Percentiles rank a stretch among this genome's conserved stretches.
These are phyloP conservation scores for Oryza glaberrima DNA, from an alignment of 176 grass and related monocot genomes.

Conservation along the genomic window DNA sequence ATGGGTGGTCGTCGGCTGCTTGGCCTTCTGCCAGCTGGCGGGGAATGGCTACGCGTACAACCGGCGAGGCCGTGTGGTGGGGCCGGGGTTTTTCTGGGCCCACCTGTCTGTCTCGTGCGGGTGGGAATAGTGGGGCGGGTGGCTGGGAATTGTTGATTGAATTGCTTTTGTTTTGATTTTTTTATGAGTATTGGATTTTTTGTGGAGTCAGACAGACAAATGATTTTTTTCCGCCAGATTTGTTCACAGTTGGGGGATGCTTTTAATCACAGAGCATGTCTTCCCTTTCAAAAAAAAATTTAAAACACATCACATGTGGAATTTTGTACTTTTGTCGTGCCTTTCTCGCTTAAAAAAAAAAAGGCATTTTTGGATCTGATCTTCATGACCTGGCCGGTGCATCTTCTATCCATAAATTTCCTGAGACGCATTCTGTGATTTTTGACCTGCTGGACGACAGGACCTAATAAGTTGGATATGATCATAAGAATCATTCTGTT, in stretches of 20 bases:
- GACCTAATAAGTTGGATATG: not conserved
- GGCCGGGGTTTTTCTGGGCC: fast-evolving
- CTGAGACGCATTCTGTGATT: not conserved
- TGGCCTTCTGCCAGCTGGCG: not conserved
- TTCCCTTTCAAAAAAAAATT: not conserved
- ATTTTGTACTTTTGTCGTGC: not conserved
- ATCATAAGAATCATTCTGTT: not conserved
- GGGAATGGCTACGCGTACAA: not conserved
- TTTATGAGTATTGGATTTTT: not conserved
- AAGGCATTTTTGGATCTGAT: not conserved
- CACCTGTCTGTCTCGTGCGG: not conserved
- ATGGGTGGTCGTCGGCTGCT: slow-evolving; percentile 23
- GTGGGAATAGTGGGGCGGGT: not conserved
- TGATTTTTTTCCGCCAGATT: not conserved
- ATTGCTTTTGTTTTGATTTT: too few species aligned
- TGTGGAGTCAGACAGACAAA: not conserved
- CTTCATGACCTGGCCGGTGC: not conserved
- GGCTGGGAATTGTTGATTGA: not conserved
- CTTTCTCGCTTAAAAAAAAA: not conserved
- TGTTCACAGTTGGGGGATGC: not conserved
- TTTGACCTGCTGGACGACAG: not conserved
- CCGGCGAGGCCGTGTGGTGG: not conserved
- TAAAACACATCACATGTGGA: not conserved
- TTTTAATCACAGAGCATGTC: not conserved
- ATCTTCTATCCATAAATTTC: not conserved